Evolutionary conservation across 495 filamentous ascomycete species (phyloP).

Genomic region (Pseudevernia furfuracea): DNA sequence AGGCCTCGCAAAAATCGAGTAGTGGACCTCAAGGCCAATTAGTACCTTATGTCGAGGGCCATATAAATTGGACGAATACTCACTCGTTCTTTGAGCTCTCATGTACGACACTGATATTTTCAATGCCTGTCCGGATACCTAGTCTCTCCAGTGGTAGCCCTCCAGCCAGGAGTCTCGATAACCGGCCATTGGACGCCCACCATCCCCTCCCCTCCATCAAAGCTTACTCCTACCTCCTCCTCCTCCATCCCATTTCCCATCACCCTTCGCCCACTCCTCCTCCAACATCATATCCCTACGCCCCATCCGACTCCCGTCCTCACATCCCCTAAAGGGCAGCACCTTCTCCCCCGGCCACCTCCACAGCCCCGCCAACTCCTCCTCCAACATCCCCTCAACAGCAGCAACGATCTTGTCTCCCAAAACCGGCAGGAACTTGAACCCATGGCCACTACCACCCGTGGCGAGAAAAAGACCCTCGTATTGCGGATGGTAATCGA

Average conservation of each 20-base stretch:
- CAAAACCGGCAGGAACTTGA: constrained; percentile 82
- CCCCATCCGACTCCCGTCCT: constrained; percentile 52
- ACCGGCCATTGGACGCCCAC: neutral
- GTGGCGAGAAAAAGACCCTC: constrained; percentile 69
- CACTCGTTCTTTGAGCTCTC: no score
- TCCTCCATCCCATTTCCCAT: constrained; percentile 10
- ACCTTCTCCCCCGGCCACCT: constrained; percentile 46
- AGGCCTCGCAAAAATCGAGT: no score
- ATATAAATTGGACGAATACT: no score
- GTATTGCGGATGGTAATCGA: constrained; percentile 65
- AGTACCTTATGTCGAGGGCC: no score
- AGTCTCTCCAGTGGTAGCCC: no score
- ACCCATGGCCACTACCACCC: constrained; percentile 79
- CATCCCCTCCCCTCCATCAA: constrained; percentile 14
- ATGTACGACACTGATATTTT: no score
- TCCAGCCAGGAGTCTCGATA: neutral
- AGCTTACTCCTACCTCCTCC: constrained; percentile 16
- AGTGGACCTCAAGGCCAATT: no score
- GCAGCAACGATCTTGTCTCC: constrained; percentile 70
- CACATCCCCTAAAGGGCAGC: constrained; percentile 36
- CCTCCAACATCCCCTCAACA: constrained; percentile 48
- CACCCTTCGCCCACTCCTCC: constrained; percentile 40
- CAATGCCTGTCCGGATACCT: no score
- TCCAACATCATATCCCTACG: constrained; percentile 45
- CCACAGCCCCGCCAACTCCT: constrained; percentile 60